phyloP scores from a whole-genome alignment of 2,329 filamentous ascomycete species.

The Aspergillus sp. region DNA sequence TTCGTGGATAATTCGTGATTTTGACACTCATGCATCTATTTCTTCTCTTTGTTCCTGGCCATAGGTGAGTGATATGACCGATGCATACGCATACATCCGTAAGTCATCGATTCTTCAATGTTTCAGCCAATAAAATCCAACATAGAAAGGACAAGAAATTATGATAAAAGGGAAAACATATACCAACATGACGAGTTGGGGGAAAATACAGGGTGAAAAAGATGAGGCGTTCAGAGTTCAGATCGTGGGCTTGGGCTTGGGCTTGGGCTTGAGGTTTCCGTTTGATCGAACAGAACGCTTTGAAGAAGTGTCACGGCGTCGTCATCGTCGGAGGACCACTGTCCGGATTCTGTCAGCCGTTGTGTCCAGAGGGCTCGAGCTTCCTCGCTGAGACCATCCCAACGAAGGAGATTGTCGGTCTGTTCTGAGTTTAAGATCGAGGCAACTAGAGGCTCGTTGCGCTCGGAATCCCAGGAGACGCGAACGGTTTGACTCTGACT shows the following conservation, averaged over 20 bases:
- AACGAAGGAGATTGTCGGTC: neutral
- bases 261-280: neutral
- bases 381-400: slow-evolving; percentile 50
- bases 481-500: slow-evolving; percentile 22
- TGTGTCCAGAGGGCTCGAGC: slow-evolving; percentile 69
- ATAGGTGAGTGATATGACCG: too few relatives aligned
- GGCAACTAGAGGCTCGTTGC: slow-evolving; percentile 26
- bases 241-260: neutral
- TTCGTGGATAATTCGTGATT: slow-evolving; percentile 5
- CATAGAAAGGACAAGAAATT: neutral
- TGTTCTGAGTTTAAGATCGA: neutral
- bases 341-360: slow-evolving; percentile 66
- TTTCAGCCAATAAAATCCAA: neutral
- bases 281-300: slow-evolving; percentile 73
- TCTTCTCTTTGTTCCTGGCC: neutral
- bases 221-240: neutral
- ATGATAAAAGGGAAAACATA: neutral
- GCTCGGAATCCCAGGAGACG: slow-evolving; percentile 19
- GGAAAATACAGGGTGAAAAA: neutral
- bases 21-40: neutral
- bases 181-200: neutral
- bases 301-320: slow-evolving; percentile 76
- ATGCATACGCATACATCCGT: neutral
- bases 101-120: neutral
- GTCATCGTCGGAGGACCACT: slow-evolving; percentile 78